Base-by-base conservation (phyloP, 2,329 filamentous ascomycete species). In the Emydomyces testavorans region DNA sequence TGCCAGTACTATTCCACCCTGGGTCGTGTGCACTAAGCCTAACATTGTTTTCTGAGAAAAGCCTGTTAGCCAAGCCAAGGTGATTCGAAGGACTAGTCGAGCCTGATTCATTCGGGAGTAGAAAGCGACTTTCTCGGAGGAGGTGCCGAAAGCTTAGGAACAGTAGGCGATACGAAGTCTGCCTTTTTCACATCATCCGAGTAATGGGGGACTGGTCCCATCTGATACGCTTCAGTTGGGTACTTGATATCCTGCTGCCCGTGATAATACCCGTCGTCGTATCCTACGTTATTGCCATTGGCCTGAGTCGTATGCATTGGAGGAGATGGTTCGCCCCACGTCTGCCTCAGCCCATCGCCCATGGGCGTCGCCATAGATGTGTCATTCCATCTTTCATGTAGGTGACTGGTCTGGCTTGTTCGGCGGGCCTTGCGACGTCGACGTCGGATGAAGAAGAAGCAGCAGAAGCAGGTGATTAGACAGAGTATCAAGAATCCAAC, bases 381-480 rank as follows among this genome's bases (percentile, higher is more conserved):
- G 43, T 63, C 60, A 16, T 47, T 47, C 62, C 64, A 67, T 29
- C 58, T 58, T 5, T 60, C 60, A 43, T 64, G 62, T 11, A 66
- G 51, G 24, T 63, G 56, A 16, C 51, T 49, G 0, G 58, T 53
- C 16, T 56, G 55, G n/a, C 60, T 53, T 10, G 47, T 59, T 36
- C 54, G 45, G 16, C 59, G 57, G 20, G 55, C 56, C 49, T 61
- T 57, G 55, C 63, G 66, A 39, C 68, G 65, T n/a, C 67, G 65
- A 42, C 60, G 62, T 16, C 65, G 62, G 46, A 71, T 64, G 48
- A 64, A 68, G 52, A 65, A 66, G 56, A 67, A 66, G 50, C 69
- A 71, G 42, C 66, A 64, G 16, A 61, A 56, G 4, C 58, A 57
- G 1, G 60, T 50, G 2, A 56, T 49, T 21, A 55, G 54, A 23